Evolutionary conservation across 805 yeast species (phyloP).

Genomic region (Metschnikowia kofuensis): DNA sequence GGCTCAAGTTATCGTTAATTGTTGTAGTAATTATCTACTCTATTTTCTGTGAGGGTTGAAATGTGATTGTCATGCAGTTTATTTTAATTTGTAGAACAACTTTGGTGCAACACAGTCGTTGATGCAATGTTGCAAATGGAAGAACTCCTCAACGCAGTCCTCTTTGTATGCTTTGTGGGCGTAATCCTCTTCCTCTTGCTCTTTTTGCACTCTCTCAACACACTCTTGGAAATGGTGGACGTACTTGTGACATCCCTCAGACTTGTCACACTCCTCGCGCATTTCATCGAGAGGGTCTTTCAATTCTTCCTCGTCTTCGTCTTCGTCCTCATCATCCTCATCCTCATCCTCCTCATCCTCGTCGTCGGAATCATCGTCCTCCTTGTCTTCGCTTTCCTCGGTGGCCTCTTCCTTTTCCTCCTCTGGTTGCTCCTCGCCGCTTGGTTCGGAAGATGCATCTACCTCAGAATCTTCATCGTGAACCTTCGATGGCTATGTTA

Average conservation of each 20-base stretch:
- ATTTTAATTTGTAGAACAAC: conserved; percentile 82
- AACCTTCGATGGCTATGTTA: conserved; percentile 10
- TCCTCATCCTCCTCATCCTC: conserved; percentile 70
- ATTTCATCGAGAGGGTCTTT: conserved; percentile 18
- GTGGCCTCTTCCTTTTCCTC: conserved; percentile 24
- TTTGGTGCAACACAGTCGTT: conserved; percentile 91
- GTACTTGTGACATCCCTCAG: conserved; percentile 64
- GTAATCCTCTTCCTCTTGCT: conserved; percentile 79
- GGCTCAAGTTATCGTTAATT: background rate
- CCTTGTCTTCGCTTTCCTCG: conserved; percentile 38
- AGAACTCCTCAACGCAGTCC: conserved; percentile 97
- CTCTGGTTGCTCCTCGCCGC: conserved; percentile 1
- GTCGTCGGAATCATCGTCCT: conserved; percentile 46
- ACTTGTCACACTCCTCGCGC: conserved; percentile 61
- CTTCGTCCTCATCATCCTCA: conserved; percentile 54
- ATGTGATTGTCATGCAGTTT: conserved; percentile 26
- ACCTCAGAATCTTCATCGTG: conserved; percentile 10
- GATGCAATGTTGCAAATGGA: conserved; percentile 92
- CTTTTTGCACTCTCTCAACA: conserved; percentile 90
- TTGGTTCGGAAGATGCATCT: conserved; percentile 2
- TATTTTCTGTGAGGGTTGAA: conserved; percentile 7
- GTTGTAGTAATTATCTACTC: conserved; percentile 14
- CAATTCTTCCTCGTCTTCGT: conserved; percentile 19
- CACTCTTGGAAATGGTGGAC: conserved; percentile 93
- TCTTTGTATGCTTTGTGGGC: conserved; percentile 81